Conservation (phyloP, 495 filamentous ascomycete species). For the Daldinia decipiens region DNA sequence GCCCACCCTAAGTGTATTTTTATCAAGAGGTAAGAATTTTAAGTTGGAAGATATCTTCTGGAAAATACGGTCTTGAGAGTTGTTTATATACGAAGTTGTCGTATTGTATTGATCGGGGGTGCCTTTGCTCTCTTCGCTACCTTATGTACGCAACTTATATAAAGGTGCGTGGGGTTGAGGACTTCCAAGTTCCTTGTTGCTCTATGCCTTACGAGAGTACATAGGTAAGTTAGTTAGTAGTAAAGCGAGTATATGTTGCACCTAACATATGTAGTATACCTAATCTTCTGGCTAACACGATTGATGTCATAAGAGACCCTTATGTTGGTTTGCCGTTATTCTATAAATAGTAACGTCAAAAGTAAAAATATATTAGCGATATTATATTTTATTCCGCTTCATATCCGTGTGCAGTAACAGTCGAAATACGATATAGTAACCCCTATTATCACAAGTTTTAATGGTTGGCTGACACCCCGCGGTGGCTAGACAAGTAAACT, state of each 20-base stretch:
- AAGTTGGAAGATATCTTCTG: no score
- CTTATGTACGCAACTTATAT: no score
- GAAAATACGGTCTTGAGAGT: no score
- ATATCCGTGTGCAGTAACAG: not conserved
- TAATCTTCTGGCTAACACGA: not conserved
- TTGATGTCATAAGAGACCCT: conserved; percentile 1
- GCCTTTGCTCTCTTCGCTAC: no score
- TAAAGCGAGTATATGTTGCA: not conserved
- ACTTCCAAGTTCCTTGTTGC: not conserved
- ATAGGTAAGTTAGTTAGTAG: not conserved
- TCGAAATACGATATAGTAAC: not conserved
- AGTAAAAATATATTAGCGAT: not conserved
- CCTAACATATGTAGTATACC: not conserved
- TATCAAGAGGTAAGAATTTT: no score
- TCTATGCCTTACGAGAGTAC: not conserved
- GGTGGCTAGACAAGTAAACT: not conserved
- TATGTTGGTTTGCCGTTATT: not conserved
- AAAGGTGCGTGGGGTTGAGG: not conserved
- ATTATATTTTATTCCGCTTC: not conserved
- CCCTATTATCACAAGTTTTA: not conserved
- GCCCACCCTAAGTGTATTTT: no score
- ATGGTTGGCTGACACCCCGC: not conserved
- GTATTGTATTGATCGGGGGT: no score
- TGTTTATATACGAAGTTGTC: no score
- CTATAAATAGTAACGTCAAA: not conserved